Conservation (phyloP, 2,329 filamentous ascomycete species). For the Rugonectria rugulosa region DNA sequence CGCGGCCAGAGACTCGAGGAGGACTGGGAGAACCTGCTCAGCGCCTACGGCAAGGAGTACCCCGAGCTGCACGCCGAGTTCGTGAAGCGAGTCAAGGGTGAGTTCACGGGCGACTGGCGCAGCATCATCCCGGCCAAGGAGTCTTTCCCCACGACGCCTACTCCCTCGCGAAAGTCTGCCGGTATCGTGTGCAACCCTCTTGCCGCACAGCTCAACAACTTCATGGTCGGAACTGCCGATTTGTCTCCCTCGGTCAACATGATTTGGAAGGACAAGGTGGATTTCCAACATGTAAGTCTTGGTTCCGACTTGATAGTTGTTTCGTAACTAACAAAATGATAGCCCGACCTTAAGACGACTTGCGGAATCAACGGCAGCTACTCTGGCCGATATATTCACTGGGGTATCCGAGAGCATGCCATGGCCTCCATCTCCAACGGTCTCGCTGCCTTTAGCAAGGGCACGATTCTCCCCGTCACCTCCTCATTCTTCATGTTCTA, state of each 20-base stretch:
- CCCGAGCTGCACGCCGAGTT: constrained; percentile 61
- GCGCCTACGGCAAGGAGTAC: constrained; percentile 52
- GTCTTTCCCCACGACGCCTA: constrained; percentile 54
- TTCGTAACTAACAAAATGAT: constrained; percentile 3
- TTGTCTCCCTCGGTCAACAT: constrained; percentile 62
- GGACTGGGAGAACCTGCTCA: constrained; percentile 55
- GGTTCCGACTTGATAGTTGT: not conserved
- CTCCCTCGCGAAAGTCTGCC: constrained; percentile 58
- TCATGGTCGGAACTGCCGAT: constrained; percentile 64
- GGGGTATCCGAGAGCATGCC: constrained; percentile 67
- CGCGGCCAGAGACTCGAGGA: constrained; percentile 54
- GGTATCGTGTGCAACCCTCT: constrained; percentile 60
- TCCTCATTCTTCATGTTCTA: constrained; percentile 72
- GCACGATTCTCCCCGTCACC: constrained; percentile 65
- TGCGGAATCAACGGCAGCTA: constrained; percentile 64
- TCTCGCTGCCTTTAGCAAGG: constrained; percentile 63
- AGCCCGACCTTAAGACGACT: constrained; percentile 47
- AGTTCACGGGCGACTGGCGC: constrained; percentile 56
- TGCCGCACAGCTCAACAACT: constrained; percentile 53
- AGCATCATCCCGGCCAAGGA: constrained; percentile 55
- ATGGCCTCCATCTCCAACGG: constrained; percentile 67
- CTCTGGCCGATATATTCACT: constrained; percentile 65
- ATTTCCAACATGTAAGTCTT: constrained; percentile 53
- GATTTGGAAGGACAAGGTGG: constrained; percentile 60
- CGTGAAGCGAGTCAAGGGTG: constrained; percentile 54